Evolutionary conservation across 2,329 filamentous ascomycete species (phyloP).

Genomic region (Aspergillus bombycis): DNA sequence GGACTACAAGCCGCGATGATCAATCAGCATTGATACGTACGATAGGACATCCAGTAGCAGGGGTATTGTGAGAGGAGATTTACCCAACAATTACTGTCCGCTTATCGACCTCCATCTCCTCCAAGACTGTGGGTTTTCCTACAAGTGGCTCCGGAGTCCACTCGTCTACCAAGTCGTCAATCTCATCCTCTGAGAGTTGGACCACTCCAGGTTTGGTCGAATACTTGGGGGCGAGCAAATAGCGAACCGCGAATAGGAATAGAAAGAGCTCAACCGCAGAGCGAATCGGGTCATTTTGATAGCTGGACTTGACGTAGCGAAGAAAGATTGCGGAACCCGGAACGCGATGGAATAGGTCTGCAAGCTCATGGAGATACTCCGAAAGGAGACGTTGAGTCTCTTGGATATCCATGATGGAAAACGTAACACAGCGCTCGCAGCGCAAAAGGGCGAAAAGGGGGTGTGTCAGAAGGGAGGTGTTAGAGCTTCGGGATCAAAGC

Average conservation of each 20-base stretch:
- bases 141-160: conserved; percentile 96
- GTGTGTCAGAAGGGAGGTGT: background rate
- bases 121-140: conserved; percentile 69
- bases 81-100: conserved; percentile 88
- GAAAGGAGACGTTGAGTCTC: conserved; percentile 58
- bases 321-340: conserved; percentile 93
- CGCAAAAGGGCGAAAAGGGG: background rate
- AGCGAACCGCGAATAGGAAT: conserved; percentile 93
- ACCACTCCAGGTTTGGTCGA: conserved; percentile 91
- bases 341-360: conserved; percentile 79
- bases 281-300: conserved; percentile 94
- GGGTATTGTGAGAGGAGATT: conserved; percentile 21
- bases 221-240: conserved; percentile 89
- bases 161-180: conserved; percentile 94
- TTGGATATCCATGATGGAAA: conserved; percentile 57
- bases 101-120: conserved; percentile 81
- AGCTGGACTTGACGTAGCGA: conserved; percentile 94
- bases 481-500: background rate
- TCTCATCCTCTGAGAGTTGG: conserved; percentile 89
- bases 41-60: background rate
- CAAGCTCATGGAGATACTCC: conserved; percentile 58
- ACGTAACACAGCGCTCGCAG: conserved; percentile 14
- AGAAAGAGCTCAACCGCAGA: conserved; percentile 91
- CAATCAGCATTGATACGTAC: conserved; percentile 13
- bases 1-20: conserved; percentile 57